Evolutionary conservation across 768 basidiomycete genomes (phyloP).

Genomic region (Heimioporus sp.): DNA sequence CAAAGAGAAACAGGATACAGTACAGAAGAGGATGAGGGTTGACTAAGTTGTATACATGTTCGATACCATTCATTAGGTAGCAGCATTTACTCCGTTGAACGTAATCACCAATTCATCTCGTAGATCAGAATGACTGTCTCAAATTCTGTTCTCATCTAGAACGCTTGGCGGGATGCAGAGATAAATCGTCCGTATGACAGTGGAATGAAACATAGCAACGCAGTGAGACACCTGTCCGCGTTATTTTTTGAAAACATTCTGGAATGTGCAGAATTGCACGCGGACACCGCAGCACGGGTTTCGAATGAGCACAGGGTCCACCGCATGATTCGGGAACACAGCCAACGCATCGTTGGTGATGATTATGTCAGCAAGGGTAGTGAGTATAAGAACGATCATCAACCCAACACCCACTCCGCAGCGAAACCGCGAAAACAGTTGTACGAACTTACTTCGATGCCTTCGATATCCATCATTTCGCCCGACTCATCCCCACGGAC

Average conservation of each 20-base stretch:
- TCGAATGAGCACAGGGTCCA: neutral
- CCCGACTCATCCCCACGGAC: neutral
- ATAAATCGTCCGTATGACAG: too few species aligned
- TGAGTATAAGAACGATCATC: conserved; percentile 11
- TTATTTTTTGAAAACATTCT: conserved; percentile 9
- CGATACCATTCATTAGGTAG: too few species aligned
- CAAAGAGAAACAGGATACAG: conserved; percentile 59
- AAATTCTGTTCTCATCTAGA: too few species aligned
- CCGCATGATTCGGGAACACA: conserved; percentile 14
- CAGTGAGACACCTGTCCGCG: neutral
- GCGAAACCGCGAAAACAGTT: neutral
- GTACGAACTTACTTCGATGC: conserved; percentile 11
- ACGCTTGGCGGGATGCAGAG: too few species aligned
- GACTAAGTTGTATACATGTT: neutral
- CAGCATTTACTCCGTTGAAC: too few species aligned
- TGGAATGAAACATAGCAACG: conserved; percentile 13
- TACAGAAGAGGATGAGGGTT: conserved; percentile 64
- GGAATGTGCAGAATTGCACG: conserved; percentile 4
- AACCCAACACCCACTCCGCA: conserved; percentile 2
- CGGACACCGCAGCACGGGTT: conserved; percentile 10
- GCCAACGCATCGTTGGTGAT: conserved; percentile 5
- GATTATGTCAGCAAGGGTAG: conserved; percentile 19
- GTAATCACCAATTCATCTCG: too few species aligned
- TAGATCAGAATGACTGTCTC: too few species aligned
- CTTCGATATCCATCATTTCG: conserved; percentile 30